Base-by-base conservation (phyloP, 306 rosid genomes). In the Biancaea sappan region DNA sequence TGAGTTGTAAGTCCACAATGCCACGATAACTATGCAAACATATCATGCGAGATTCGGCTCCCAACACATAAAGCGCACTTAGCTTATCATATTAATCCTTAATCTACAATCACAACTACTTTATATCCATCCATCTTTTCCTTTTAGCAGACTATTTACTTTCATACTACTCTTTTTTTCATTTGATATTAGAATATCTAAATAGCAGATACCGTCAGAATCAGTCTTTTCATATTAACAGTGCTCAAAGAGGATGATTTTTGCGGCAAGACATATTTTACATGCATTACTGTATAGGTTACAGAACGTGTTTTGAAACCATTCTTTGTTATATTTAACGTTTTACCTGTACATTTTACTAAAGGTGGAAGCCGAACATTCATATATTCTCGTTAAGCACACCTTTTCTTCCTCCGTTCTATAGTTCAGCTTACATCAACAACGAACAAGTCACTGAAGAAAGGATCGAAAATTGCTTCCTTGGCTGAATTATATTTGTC, bases 391-490 rank as follows among this genome's bases (percentile, higher is more conserved):
- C 59, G 3, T 25, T 34, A 37, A 38, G 58, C 35, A 65, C 73
- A 48, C 41, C 22, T 41, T 35, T 53, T 74, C 60, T 24, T 56
- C 32, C 5, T 28, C 32, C 12, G 31, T 38, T 71, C 0, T 41
- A 52, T 12, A 38, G 72, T 31, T 71, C 68, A 63, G 25, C 28
- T 16, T 16, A 24, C 28, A 2, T 47, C 29, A 24, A 71, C 79
- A 69, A 82, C 75, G 21, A 88, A 77, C 82, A 91, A 81, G 37
- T 88, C 88, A 48, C 64, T 40, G 82, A 94, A 94, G 79, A 84
- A 92, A 19, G 93, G 85, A 76, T 92, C 96, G 51, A 67, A 53
- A 71, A 92, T 74, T 64, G 99, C 96, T 83, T 94, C 99, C 82
- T 84, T 90, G 79, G 96, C 88, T 24, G 97, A 92, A 74, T 73